These are phyloP conservation scores for Conringia planisiliqua DNA, from an alignment of 345 rosid species.

Conservation along the genomic window DNA sequence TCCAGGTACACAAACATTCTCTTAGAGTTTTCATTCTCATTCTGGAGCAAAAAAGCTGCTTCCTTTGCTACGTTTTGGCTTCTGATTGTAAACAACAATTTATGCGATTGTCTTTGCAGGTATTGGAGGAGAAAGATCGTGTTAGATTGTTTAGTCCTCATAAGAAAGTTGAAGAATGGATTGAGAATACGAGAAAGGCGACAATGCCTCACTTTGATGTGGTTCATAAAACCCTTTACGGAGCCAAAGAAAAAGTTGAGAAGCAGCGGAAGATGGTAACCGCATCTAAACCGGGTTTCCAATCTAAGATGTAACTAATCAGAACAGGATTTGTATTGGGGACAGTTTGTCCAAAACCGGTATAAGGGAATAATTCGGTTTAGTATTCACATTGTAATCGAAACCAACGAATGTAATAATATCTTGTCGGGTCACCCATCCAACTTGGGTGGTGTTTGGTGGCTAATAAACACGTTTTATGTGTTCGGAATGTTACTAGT, in stretches of 20 bases:
- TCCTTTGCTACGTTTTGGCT: neutral
- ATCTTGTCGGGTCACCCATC: no score
- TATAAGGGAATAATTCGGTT: neutral
- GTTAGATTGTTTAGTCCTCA: constrained; percentile 50
- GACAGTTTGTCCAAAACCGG: neutral
- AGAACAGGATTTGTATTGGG: neutral
- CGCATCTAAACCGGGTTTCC: neutral
- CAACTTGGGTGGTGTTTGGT: no score
- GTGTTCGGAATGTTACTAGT: no score
- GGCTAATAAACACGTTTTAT: no score
- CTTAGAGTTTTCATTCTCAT: neutral
- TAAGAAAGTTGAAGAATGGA: constrained; percentile 74
- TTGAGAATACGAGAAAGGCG: constrained; percentile 60
- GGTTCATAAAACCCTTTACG: constrained; percentile 53
- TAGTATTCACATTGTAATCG: neutral
- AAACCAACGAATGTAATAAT: neutral
- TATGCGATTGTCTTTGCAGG: constrained; percentile 28
- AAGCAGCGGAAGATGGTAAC: constrained; percentile 32
- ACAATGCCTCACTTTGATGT: constrained; percentile 76
- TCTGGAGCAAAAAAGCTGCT: neutral
- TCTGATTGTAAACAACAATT: neutral
- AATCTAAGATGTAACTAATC: neutral
- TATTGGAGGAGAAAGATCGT: constrained; percentile 65
- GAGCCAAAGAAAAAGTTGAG: constrained; percentile 39
- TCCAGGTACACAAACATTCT: constrained; percentile 46